A percentile compares a stretch with the other conserved stretches of the same genome.
Evolutionary conservation across 768 basidiomycete species (phyloP).

Genomic region (Lentinula edodes): DNA sequence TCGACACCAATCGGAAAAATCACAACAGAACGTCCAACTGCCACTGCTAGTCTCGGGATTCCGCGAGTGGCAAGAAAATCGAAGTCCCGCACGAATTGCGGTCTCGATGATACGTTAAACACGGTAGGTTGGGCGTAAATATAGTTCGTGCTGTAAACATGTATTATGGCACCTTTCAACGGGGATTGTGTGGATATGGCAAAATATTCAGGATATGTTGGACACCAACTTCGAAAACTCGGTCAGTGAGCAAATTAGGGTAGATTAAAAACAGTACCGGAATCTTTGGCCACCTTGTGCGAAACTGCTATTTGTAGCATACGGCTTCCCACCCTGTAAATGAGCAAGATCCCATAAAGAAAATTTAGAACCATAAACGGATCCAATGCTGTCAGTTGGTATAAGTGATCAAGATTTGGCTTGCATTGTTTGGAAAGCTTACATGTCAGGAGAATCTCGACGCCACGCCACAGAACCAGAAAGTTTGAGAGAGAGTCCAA

Average conservation of each 20-base stretch:
- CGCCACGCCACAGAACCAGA: slow-evolving; percentile 68
- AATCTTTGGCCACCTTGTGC: slow-evolving; percentile 64
- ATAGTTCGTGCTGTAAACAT: slow-evolving; percentile 65
- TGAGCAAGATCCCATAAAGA: slow-evolving; percentile 73
- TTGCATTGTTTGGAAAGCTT: slow-evolving; percentile 18
- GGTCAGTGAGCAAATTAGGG: slow-evolving; percentile 1
- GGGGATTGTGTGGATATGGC: slow-evolving; percentile 63
- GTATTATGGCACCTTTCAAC: slow-evolving; percentile 57
- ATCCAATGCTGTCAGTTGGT: slow-evolving; percentile 57
- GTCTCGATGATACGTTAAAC: slow-evolving; percentile 53
- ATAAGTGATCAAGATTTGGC: background rate
- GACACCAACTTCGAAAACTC: slow-evolving; percentile 58
- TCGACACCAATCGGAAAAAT: slow-evolving; percentile 66
- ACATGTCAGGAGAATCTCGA: slow-evolving; percentile 68
- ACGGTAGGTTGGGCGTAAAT: slow-evolving; percentile 57
- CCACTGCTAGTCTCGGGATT: slow-evolving; percentile 64
- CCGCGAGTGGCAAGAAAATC: slow-evolving; percentile 64
- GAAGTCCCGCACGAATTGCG: slow-evolving; percentile 66
- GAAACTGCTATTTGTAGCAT: slow-evolving; percentile 55
- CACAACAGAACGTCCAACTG: slow-evolving; percentile 51
- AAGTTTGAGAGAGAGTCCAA: slow-evolving; percentile 40
- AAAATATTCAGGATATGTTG: slow-evolving; percentile 70
- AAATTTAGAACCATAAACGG: slow-evolving; percentile 66
- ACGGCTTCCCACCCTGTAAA: slow-evolving; percentile 70
- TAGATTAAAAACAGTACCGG: slow-evolving; percentile 38